These are phyloP conservation scores for Hibiscus tridactylites DNA, from an alignment of 345 rosid species.

Conservation along the genomic window DNA sequence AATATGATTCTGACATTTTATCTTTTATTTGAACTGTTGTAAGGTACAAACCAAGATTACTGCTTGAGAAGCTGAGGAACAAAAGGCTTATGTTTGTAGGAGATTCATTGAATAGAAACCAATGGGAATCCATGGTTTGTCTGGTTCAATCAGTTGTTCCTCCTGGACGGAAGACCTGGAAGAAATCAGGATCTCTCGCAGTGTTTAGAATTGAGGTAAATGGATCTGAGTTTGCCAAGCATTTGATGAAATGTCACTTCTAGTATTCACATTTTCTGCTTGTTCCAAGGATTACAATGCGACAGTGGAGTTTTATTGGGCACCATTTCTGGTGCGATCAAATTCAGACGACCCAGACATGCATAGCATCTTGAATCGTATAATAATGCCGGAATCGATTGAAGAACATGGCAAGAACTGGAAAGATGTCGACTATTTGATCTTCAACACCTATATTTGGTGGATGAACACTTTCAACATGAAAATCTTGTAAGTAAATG, in stretches of 20 bases:
- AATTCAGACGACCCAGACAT: slow-evolving; percentile 74
- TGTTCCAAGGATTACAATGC: slow-evolving; percentile 66
- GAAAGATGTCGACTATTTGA: slow-evolving; percentile 69
- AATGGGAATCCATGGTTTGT: slow-evolving; percentile 97
- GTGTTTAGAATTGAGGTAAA: slow-evolving; percentile 64
- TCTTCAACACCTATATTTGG: slow-evolving; percentile 92
- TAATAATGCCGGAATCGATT: slow-evolving; percentile 81
- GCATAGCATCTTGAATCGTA: slow-evolving; percentile 66
- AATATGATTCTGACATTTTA: too few species aligned
- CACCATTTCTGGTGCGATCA: slow-evolving; percentile 85
- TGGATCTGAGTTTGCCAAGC: neutral
- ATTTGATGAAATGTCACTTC: neutral
- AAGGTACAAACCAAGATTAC: slow-evolving; percentile 61
- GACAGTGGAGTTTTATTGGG: slow-evolving; percentile 92
- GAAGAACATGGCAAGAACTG: slow-evolving; percentile 68
- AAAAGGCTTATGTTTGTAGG: slow-evolving; percentile 95
- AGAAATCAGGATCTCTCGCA: slow-evolving; percentile 45
- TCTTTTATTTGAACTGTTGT: too few species aligned
- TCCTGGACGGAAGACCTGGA: slow-evolving; percentile 51
- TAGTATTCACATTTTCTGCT: neutral
- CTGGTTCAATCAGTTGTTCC: slow-evolving; percentile 77
- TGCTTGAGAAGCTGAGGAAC: slow-evolving; percentile 76
- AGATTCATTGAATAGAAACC: slow-evolving; percentile 87
- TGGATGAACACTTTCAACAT: slow-evolving; percentile 82
- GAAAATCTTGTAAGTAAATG: slow-evolving; percentile 64